Conservation (phyloP, 2,329 filamentous ascomycete genomes). For the Zalaria sp. region DNA sequence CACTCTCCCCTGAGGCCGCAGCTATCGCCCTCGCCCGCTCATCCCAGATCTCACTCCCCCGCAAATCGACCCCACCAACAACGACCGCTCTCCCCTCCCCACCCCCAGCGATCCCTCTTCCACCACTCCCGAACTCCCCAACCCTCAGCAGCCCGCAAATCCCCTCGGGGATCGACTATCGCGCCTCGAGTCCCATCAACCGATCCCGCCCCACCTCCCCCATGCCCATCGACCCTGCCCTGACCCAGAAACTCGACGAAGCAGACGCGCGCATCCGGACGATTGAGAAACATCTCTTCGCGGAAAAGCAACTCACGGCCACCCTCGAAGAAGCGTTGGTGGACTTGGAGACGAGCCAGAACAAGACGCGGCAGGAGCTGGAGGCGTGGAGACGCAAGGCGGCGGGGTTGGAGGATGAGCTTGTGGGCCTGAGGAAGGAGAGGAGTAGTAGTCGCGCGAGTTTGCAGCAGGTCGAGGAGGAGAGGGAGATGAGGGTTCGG, state of each 20-base stretch:
- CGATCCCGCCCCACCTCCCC: slow-evolving; percentile 39
- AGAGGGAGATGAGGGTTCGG: slow-evolving; percentile 79
- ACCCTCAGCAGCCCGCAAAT: slow-evolving; percentile 24
- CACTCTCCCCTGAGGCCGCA: slow-evolving; percentile 28
- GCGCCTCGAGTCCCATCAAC: slow-evolving; percentile 45
- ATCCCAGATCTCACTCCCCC: slow-evolving; percentile 52
- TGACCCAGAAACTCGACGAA: slow-evolving; percentile 77
- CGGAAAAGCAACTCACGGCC: slow-evolving; percentile 89
- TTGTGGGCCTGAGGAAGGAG: slow-evolving; percentile 48
- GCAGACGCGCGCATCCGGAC: slow-evolving; percentile 89
- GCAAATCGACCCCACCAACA: slow-evolving; percentile 67
- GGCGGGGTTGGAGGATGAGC: slow-evolving; percentile 56
- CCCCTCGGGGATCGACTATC: slow-evolving; percentile 19
- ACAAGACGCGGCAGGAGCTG: slow-evolving; percentile 80
- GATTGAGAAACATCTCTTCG: slow-evolving; percentile 91
- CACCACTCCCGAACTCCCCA: slow-evolving; percentile 58
- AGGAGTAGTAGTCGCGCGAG: slow-evolving; percentile 43
- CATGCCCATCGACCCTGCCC: slow-evolving; percentile 44
- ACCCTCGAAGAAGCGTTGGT: slow-evolving; percentile 92
- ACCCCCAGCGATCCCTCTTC: slow-evolving; percentile 88
- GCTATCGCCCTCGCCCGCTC: slow-evolving; percentile 34
- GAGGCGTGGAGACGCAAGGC: slow-evolving; percentile 86
- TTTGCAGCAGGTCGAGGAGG: slow-evolving; percentile 88
- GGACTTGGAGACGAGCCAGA: slow-evolving; percentile 81
- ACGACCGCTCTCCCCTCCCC: slow-evolving; percentile 69